Conservation (phyloP, 2,329 filamentous ascomycete species). For the Stylonectria norvegica region DNA sequence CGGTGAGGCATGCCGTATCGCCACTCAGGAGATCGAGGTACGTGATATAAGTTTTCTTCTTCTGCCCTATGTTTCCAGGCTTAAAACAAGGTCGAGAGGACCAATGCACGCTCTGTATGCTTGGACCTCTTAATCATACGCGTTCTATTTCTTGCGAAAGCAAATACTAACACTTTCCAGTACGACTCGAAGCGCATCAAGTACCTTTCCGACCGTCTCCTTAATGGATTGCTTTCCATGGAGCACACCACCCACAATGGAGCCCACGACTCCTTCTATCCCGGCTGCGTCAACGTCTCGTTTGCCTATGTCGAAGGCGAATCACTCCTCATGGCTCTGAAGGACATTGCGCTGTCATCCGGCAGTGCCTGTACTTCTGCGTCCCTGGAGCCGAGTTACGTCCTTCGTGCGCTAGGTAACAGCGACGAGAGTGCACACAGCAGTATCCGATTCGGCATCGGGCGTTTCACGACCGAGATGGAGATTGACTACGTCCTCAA, state of each 20-base stretch:
- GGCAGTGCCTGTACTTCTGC: slow-evolving; percentile 97
- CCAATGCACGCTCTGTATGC: slow-evolving; percentile 78
- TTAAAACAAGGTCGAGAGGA: no score
- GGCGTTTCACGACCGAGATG: slow-evolving; percentile 88
- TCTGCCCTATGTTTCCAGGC: slow-evolving; percentile 17
- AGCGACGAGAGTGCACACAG: slow-evolving; percentile 97
- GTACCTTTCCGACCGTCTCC: slow-evolving; percentile 75
- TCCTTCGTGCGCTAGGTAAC: slow-evolving; percentile 88
- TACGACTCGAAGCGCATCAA: slow-evolving; percentile 89
- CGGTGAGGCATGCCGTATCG: slow-evolving; percentile 91
- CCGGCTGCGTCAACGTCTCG: slow-evolving; percentile 95
- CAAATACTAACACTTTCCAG: slow-evolving; percentile 46
- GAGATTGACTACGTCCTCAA: slow-evolving; percentile 98
- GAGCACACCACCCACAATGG: slow-evolving; percentile 94
- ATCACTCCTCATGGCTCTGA: slow-evolving; percentile 95
- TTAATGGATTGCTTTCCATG: slow-evolving; percentile 77
- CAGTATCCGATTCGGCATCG: slow-evolving; percentile 96
- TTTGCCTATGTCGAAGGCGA: slow-evolving; percentile 99
- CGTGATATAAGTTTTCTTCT: slow-evolving; percentile 38
- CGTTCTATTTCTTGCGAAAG: no score
- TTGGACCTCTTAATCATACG: slow-evolving; percentile 92
- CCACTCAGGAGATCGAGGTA: slow-evolving; percentile 86
- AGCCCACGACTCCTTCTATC: slow-evolving; percentile 78
- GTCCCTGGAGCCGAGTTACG: slow-evolving; percentile 93
- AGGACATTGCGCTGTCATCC: slow-evolving; percentile 95